These are phyloP conservation scores for Tetracladium maxilliforme DNA, from an alignment of 2,329 filamentous ascomycete species.

Conservation along the genomic window DNA sequence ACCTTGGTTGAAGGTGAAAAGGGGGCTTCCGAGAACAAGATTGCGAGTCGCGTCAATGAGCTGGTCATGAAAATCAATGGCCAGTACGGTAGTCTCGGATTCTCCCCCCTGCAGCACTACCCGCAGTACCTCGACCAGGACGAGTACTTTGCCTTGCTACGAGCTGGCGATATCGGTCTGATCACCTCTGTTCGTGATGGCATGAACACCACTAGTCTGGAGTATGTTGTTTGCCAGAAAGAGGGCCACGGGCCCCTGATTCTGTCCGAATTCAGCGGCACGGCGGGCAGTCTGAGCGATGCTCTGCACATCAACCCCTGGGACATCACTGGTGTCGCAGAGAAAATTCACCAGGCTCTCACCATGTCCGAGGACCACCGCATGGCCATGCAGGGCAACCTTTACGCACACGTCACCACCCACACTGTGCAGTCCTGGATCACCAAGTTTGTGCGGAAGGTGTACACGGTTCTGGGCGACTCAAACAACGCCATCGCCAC, in stretches of 20 bases:
- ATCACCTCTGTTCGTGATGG: constrained; percentile 94
- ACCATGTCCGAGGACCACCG: constrained; percentile 58
- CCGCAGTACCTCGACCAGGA: constrained; percentile 81
- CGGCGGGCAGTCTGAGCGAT: constrained; percentile 68
- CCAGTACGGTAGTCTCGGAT: constrained; percentile 72
- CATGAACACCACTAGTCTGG: constrained; percentile 94
- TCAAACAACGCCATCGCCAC: constrained; percentile 64
- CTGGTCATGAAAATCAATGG: constrained; percentile 88
- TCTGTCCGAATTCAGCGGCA: constrained; percentile 92
- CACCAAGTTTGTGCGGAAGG: constrained; percentile 59
- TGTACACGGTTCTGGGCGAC: constrained; percentile 67
- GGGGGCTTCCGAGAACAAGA: constrained; percentile 64
- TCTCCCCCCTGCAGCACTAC: constrained; percentile 86
- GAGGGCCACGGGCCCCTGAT: constrained; percentile 79
- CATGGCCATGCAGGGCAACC: constrained; percentile 51
- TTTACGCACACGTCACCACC: constrained; percentile 73
- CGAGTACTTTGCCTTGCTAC: constrained; percentile 89
- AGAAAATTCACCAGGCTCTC: constrained; percentile 68
- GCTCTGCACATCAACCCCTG: constrained; percentile 96
- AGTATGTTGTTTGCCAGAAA: constrained; percentile 87
- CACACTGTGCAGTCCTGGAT: constrained; percentile 85
- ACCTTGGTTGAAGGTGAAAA: constrained; percentile 66
- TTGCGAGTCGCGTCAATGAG: constrained; percentile 79
- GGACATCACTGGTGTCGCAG: constrained; percentile 74
- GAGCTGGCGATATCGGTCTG: constrained; percentile 77